Evolutionary conservation across 2,329 filamentous ascomycete species (phyloP), one percentile per base, ranked within the genome.

Genomic region (Celoporthe dispersa): DNA sequence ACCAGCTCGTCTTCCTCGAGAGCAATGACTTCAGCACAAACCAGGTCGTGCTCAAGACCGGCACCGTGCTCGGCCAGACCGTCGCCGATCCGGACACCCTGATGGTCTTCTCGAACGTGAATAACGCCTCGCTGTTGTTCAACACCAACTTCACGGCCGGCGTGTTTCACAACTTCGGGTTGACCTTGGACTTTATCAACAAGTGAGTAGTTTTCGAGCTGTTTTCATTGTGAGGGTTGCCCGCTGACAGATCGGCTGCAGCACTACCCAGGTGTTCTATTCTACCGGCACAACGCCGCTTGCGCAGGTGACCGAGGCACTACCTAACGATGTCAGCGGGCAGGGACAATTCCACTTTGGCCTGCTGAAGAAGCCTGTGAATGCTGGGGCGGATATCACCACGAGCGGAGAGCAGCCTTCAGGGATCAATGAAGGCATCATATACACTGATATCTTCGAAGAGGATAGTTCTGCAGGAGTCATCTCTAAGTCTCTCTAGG

Each of bases 301-400:
- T 39, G 78, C 81, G 41, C 76, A 80, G 1, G 84, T 85, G n/a
- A 86, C 83, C 0, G 77, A 80, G 25, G 78, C 83, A 0, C 74
- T 85, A 0, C 31, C 78, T 55, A 87, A 87, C 73, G 82, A 88
- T 73, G 81, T 88, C 68, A 81, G 82, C 55, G 88, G 88, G 6
- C 83, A 85, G 68, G 88, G 88, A 31, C 87, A 90, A 76, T 89
- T 84, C 77, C 88, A 91, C 76, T 84, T 90, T 66, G 88, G 88
- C 48, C 76, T 90, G 1, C 80, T 91, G 70, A 90, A 90, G 84
- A 90, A 90, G 81, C 84, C 86, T 7, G 82, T 85, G 63, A 81
- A 85, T 67, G 73, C 77, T 44, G 79, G 78, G 41, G 76, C 74
- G 61, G 83, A 87, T 73, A 80, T 87, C 53, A 81, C 81, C 60